Base-by-base conservation (phyloP, 495 filamentous ascomycete species). In the Aspergillus haitiensis region DNA sequence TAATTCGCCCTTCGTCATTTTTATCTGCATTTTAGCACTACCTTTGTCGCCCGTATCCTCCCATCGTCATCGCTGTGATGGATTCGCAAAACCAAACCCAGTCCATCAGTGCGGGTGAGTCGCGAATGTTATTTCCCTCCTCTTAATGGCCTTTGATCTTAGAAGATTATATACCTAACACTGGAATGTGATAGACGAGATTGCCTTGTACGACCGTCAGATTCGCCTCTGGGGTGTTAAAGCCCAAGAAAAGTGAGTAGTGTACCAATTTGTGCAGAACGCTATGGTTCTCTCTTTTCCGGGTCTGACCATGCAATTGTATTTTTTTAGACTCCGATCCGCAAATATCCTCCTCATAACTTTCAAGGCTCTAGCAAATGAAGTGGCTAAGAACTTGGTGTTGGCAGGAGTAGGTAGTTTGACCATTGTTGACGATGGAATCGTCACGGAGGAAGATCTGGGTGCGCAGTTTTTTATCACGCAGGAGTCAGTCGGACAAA, bases 191-290 rank as follows among this genome's bases (percentile, higher is more conserved):
- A 52, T 46, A 95, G 94, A 97, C 76, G 94, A 98, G 68, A 96
- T 98, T 67, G 95, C 95, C 39, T 84, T 98, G 21, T 98, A 98
- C 74, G 94, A 98, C 73, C 88, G 94, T 18, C 94, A 98, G 72
- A 97, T 98, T 67, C 90, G 94, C n/a, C 85, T 98, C 33, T 98
- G 94, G 94, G 94, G 94, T 52, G 88, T 98, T 58, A 84, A 96
- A 69, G 94, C 95, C 6, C 94, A 98, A 72, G 88, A 88, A 63
- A 84, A 84, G 86, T 89, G 68, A 70, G 75, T 60, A 9, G 21
- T 27, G 21, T 27, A 27, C 21, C 21, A 1, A 27, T 27, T 27
- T 27, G 3, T 27, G 21, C 21, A 1, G 21, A 27, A 27, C 21
- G 3, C 21, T 3, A 27, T 27, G 21, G 21, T 27, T 27, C 21